These are phyloP conservation scores for Stephania cephalantha DNA, from an alignment of 164 flowering plant species.

Conservation along the genomic window DNA sequence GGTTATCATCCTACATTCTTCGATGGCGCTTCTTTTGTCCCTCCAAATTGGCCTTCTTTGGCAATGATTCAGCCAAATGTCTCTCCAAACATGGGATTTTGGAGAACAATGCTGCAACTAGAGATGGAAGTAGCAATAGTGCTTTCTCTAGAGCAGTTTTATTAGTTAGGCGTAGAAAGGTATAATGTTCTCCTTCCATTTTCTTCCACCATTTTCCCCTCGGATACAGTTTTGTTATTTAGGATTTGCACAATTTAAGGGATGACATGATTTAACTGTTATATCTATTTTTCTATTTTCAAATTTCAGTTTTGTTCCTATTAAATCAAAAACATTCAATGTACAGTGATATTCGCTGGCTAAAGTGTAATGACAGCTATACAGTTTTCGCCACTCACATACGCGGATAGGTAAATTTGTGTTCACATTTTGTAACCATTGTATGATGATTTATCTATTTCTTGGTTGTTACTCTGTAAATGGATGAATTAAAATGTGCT, in stretches of 20 bases:
- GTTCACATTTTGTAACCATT: neutral
- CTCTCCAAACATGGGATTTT: too few species aligned
- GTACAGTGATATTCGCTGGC: conserved; percentile 81
- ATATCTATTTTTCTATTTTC: neutral
- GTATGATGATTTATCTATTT: neutral
- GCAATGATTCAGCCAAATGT: too few species aligned
- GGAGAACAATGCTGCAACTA: too few species aligned
- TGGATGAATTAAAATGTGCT: too few species aligned
- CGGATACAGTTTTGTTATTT: neutral
- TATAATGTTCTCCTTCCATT: neutral
- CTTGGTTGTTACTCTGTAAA: neutral
- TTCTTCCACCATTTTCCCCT: neutral
- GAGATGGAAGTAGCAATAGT: too few species aligned
- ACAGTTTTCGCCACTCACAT: conserved; percentile 66
- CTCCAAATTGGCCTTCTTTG: too few species aligned
- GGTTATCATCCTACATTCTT: too few species aligned
- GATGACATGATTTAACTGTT: neutral
- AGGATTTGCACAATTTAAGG: neutral
- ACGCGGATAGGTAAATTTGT: conserved; percentile 64
- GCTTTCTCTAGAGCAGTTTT: too few species aligned
- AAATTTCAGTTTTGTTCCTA: conserved; percentile 78
- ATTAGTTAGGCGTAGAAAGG: too few species aligned
- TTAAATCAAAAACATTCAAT: conserved; percentile 93
- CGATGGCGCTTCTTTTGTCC: too few species aligned
- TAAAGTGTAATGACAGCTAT: conserved; percentile 86